Evolutionary conservation across 345 rosid species (phyloP), one percentile per base, ranked within the genome.

Genomic region (Schrenkiella parvula): DNA sequence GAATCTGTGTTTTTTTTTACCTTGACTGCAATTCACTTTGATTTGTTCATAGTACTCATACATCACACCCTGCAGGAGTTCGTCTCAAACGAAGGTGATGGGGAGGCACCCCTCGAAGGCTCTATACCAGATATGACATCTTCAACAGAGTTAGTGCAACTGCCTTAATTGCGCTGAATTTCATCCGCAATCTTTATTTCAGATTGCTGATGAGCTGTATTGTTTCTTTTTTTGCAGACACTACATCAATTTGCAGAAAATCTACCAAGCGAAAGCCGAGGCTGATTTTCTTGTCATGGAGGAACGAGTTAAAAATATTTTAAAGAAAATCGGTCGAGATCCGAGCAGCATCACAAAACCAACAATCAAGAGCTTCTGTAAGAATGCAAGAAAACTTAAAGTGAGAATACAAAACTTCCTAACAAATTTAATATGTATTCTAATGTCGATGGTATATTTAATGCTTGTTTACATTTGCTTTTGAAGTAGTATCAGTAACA

Each of bases 111-210:
- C 15, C 96, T 95, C 56, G 97, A 91, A 84, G 99, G 99, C 38
- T 88, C 93, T n/a, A 89, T 93, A 56, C 99, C 97, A 8, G 99
- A 93, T 82, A 93, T 93, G 96, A 93, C 99, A 26, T 93, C 99
- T 74, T 91, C 99, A 74, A 93, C 99, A 23, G 99, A 93, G 99
- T 93, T 52, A 83, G 95, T 85, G 41, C 43, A 31, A 59, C 35
- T 72, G 32, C 23, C 60, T 37, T 2, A 2, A n/a, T 14, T 21
- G 50, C 53, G 35, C 41, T 68, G 18, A 8, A 17, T 25, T 6
- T 69, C 50, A 57, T 56, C 50, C 42, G 34, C 34, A 32, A 18
- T n/a, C 61, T 47, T 8, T 39, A 15, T 57, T 64, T 54, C 44
- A 69, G 60, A 69, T 75, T 55, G 26, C 41, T 70, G 19, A 70